phyloP scores from a whole-genome alignment of 2,329 filamentous ascomycete species.

The Nemania diffusa region DNA sequence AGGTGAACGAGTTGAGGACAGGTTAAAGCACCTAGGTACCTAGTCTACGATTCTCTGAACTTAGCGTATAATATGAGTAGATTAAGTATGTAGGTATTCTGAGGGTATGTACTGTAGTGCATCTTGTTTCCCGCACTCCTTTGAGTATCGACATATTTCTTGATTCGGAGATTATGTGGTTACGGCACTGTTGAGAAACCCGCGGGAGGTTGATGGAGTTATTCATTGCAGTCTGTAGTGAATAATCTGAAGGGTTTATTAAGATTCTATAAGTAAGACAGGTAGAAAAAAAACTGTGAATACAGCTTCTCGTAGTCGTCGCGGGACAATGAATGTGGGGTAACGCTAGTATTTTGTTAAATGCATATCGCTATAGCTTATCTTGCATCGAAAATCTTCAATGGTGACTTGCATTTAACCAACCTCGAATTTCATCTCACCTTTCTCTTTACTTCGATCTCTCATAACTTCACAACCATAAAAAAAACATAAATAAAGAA shows the following conservation, averaged over 20 bases:
- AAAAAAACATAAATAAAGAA: not conserved
- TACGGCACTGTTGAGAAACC: not conserved
- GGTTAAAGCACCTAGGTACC: too few species aligned
- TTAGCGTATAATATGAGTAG: too few species aligned
- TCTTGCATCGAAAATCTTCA: constrained; percentile 25
- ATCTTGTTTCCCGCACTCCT: not conserved
- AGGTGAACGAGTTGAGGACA: too few species aligned
- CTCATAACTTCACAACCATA: not conserved
- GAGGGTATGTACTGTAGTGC: not conserved
- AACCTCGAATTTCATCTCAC: constrained; percentile 19
- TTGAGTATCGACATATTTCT: not conserved
- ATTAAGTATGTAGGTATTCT: too few species aligned
- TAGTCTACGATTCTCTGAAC: too few species aligned
- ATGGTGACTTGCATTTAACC: constrained; percentile 30
- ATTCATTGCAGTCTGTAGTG: not conserved
- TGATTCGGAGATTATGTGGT: not conserved
- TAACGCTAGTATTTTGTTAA: constrained; percentile 19
- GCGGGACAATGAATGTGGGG: constrained; percentile 42
- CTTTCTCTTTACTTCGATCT: constrained; percentile 10
- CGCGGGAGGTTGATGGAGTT: too few species aligned
- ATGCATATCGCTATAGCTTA: constrained; percentile 34
- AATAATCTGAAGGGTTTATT: not conserved
- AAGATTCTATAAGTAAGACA: not conserved
- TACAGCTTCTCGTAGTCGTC: constrained; percentile 34
- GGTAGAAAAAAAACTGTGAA: not conserved